A percentile compares a stretch with the other conserved stretches of the same genome.
Evolutionary conservation across 2,329 filamentous ascomycete species (phyloP).

Genomic region (Stemphylium vesicarium): DNA sequence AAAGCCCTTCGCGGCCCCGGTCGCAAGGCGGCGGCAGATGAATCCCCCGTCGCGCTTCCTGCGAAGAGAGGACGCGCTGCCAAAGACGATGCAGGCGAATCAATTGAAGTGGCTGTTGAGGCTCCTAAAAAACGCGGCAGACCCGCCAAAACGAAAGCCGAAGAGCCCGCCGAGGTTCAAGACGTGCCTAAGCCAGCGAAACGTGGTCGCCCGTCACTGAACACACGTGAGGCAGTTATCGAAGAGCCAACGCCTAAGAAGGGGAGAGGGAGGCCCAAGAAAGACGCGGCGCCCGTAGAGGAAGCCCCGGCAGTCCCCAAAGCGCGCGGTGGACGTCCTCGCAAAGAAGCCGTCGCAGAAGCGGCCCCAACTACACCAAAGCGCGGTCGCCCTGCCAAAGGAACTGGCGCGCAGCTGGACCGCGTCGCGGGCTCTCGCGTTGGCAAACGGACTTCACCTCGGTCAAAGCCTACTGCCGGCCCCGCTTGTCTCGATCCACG

Average conservation of each 20-base stretch:
- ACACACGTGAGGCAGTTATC: constrained; percentile 4
- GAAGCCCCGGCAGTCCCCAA: constrained; percentile 11
- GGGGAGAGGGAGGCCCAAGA: constrained; percentile 13
- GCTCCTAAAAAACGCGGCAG: constrained; percentile 32
- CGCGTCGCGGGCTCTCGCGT: constrained; percentile 31
- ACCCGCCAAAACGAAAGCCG: constrained; percentile 17
- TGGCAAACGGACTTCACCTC: constrained; percentile 23
- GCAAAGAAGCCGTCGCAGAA: constrained; percentile 7
- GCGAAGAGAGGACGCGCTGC: constrained; percentile 29
- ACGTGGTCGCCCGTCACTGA: constrained; percentile 21
- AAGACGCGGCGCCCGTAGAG: constrained; percentile 4
- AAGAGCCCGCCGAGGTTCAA: constrained; percentile 13
- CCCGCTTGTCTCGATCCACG: constrained; percentile 26
- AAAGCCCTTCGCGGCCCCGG: constrained; percentile 14
- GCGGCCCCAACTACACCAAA: constrained; percentile 10
- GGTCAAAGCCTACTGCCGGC: constrained; percentile 11
- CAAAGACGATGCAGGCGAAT: constrained; percentile 4
- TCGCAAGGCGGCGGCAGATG: constrained; percentile 15
- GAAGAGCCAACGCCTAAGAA: constrained; percentile 15
- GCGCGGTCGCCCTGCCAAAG: constrained; percentile 23
- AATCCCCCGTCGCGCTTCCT: constrained; percentile 8
- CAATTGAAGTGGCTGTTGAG: constrained; percentile 5
- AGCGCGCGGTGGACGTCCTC: constrained; percentile 17
- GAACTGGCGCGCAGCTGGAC: constrained; percentile 17
- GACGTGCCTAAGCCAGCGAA: constrained; percentile 13